Evolutionary conservation across 2,329 filamentous ascomycete genomes (phyloP), one percentile per base, ranked within the genome.

Genomic region (Didymella pinodella): DNA sequence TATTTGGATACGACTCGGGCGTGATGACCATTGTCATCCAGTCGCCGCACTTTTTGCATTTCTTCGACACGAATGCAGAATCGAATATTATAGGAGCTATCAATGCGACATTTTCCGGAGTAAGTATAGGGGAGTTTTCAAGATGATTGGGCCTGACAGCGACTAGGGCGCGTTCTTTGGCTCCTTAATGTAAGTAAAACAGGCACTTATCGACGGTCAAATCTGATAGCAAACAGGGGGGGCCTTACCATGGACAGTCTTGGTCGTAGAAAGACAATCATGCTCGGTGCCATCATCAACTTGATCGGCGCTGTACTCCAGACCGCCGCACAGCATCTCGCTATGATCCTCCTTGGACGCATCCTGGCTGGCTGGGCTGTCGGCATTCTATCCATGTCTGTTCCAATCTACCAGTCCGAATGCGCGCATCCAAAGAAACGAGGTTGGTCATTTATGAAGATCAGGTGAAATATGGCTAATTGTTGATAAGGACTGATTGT

Each of bases 391-490:
- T 84, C 82, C 18, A 87, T 85, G 69, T 84, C 83, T 3, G 84
- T 89, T 2, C 87, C 86, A 3, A 82, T 86, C 32, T 89, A 89
- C 69, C 86, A 88, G 57, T 84, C 86, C 10, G 87, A 89, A 69
- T 83, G 85, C 53, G 85, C 86, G 0, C 81, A 85, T 64, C 81
- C 86, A 0, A 83, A 82, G 2, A 86, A 83, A 52, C 82, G 87
- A 65, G 86, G 86, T 65, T 62, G 2, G 20, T 14, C 6, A 12
- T 7, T 12, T 16, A 14, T 26, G 2, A 34, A 0, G 14, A 10
- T 7, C 1, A 12, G 7, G 11, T 4, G 48, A 55, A 58, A 18
- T 59, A n/a, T 26, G 4, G 22, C 5, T 29, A 4, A 14, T 20
- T 3, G n/a, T 6, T 22, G 72, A 16, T 7, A 22, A 73, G 76